Evolutionary conservation across 495 filamentous ascomycete species (phyloP), one percentile per base, ranked within the genome.

Genomic region (Neurospora sp.): DNA sequence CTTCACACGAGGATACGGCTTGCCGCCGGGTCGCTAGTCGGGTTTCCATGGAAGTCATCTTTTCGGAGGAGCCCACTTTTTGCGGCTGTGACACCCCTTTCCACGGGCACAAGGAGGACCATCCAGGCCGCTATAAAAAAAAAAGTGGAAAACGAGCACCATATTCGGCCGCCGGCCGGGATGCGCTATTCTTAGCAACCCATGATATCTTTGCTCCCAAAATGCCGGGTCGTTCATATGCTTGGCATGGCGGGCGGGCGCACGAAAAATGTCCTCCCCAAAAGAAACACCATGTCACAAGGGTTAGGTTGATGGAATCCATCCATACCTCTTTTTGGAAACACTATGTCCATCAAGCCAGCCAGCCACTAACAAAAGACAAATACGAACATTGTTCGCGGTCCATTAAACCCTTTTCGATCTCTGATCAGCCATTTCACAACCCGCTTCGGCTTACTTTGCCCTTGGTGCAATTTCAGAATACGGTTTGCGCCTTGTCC

Each of bases 11-110:
- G 27, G 27, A 66, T 18, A 66, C 14, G 27, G 54, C 54, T 66
- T 66, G 54, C 27, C 27, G 48, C 54, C 27, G 27, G 27, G 54
- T 27, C 7, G 54, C 27, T 62, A 62, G 54, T 27, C 6, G 27
- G 18, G 35, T 66, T 35, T 66, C 27, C 27, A 59, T 14, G 54
- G 54, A 66, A 66, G 54, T 35, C 27, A 16, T 35, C 54, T 35
- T 54, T 16, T 35, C 27, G 27, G 27, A 62, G 54, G 37, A 62
- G 23, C 71, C 71, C 75, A 72, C 71, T 75, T 75, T 75, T 77
- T 75, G 74, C 66, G 75, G 75, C 75, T 75, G 75, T 77, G 75
- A 73, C 69, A 69, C 46, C n/a, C 40, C 40, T 66, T 31, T 35
- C 27, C 54, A 62, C 12, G 23, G 54, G 54, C 12, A 31, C 54